Base-by-base conservation (phyloP, 768 basidiomycete species). In the Mycena crocata region DNA sequence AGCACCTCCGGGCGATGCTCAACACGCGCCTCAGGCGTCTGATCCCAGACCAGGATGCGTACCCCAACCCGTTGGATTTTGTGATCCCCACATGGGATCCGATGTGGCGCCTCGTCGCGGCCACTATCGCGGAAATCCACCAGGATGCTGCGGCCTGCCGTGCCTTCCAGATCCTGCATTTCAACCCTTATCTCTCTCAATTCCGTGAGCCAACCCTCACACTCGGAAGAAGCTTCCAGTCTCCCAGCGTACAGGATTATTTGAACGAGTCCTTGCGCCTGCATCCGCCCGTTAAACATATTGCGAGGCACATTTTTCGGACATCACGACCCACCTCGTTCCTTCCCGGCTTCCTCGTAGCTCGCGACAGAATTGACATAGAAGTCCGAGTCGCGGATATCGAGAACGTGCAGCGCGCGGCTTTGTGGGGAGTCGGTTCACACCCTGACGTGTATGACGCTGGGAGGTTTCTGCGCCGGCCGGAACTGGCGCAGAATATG, bases 21-120 rank as follows among this genome's bases (percentile, higher is more conserved):
- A 80, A 81, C 51, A 5, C 49, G 2, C 77, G 77, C 52, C 74
- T 89, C 24, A 74, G 78, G 3, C 71, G 60, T 2, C 83, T 89
- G 66, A 66, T 89, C 26, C 80, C 83, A 1, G 75, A 81, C 35
- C 58, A 49, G 1, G 68, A 73, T 0, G 62, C 26, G 6, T 79
- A 77, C 52, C 75, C 77, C 1, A 80, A 84, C 42, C 84, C 86
- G 0, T 74, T 90, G 17, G 81, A 89, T 48, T 81, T 82, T 59
- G 80, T 90, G 57, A 81, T 90, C 46, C 89, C 89, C 0, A 76
- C 85, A 0, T 90, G 87, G 80, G 90, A 90, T 71, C 87, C 86
- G 1, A 75, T 90, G 48, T 90, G 90, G 90, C 83, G 88, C 15
- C 82, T 90, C 28, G 78, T 88, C 58, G 88, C 89, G 1, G 76